Evolutionary conservation across 345 rosid species (phyloP), one percentile per base, ranked within the genome.

Genomic region (Melastoma malabathricum): DNA sequence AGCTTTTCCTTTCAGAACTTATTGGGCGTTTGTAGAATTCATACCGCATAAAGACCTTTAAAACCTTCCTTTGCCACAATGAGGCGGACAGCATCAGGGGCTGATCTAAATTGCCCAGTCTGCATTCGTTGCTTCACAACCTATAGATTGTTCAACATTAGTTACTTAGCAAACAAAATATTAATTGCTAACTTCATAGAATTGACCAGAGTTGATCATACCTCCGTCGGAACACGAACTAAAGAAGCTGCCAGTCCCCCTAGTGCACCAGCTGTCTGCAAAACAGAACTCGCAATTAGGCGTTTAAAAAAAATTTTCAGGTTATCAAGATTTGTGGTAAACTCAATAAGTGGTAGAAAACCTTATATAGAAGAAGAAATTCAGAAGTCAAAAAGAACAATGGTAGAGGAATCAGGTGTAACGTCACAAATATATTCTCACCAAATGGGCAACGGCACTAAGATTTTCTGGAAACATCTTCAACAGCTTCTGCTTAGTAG

Each of bases 51-150:
- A 57, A 92, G 80, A 54, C 94, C 98, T 74, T 61, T 77, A 59
- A 81, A 73, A 52, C 97, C 97, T 67, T 92, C 95, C 59, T 73
- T 72, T 3, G 94, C 60, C 52, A 76, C 71, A 66, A 87, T 79
- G 48, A 84, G 72, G 23, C 82, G 83, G 50, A 92, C 90, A 59
- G 96, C 98, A 51, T 67, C 65, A 19, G 95, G 82, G 41, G 98
- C 88, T 19, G 97, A 81, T 46, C 77, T 62, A 70, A 82, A 92
- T 54, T 92, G 98, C 52, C 88, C 86, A 18, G 98, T 84, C 70
- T 87, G 95, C 95, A 84, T 77, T 76, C 98, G 77, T 64, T 84
- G 89, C 72, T 87, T 92, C 52, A 92, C 88, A 70, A 92, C 98
- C 97, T 92, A 69, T 19, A 51, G 19, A 51, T 41, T 34, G 55